Conservation (phyloP, 768 basidiomycete species). For the Mrakia frigida region DNA sequence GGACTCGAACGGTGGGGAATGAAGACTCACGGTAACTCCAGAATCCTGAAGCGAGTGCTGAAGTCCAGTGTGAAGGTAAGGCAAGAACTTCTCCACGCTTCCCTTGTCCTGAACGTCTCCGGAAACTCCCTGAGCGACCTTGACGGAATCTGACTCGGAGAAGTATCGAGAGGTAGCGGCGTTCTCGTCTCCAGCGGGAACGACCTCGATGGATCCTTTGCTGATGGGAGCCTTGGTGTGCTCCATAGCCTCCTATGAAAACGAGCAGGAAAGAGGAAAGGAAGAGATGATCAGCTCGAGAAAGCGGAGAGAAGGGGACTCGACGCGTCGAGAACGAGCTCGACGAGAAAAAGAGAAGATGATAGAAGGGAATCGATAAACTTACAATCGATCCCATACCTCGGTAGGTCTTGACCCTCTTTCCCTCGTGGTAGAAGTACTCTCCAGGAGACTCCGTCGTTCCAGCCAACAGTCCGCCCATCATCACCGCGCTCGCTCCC, state of each 20-base stretch:
- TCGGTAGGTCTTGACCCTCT: constrained; percentile 96
- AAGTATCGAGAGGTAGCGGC: constrained; percentile 96
- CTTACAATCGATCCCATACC: constrained; percentile 87
- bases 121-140: constrained; percentile 87
- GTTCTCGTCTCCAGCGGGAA: constrained; percentile 56
- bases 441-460: constrained; percentile 97
- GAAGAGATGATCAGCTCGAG: neutral
- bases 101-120: constrained; percentile 98
- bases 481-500: constrained; percentile 96
- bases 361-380: neutral
- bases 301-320: neutral
- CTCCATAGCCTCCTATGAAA: constrained; percentile 75
- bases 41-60: constrained; percentile 95
- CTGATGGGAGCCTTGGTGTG: constrained; percentile 54
- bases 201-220: constrained; percentile 33
- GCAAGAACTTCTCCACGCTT: constrained; percentile 83
- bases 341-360: constrained; percentile 42
- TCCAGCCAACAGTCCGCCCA: constrained; percentile 92
- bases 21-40: constrained; percentile 56
- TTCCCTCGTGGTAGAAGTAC: constrained; percentile 98
- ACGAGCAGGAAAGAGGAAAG: neutral
- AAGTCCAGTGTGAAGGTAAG: constrained; percentile 71
- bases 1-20: too few species aligned
- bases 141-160: constrained; percentile 83
- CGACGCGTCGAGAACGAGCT: constrained; percentile 32